phyloP scores from a whole-genome alignment of 768 basidiomycete genomes.

The Boletus barrowsii region DNA sequence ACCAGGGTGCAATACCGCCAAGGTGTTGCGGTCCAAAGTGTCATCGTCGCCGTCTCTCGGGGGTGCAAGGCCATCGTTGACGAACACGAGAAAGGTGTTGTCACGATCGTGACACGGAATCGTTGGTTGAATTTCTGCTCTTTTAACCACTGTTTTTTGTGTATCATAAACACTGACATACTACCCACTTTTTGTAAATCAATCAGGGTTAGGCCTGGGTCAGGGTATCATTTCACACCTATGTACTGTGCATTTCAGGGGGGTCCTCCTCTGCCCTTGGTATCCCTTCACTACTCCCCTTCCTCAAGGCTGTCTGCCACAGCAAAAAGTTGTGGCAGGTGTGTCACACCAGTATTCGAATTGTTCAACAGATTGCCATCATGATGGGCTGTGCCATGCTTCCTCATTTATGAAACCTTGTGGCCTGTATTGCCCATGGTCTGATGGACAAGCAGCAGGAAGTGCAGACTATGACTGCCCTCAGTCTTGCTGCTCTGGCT shows the following conservation, averaged over 20 bases:
- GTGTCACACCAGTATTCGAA: slow-evolving; percentile 98
- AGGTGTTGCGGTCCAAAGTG: slow-evolving; percentile 7
- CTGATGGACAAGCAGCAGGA: slow-evolving; percentile 78
- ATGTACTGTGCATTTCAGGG: too few relatives aligned
- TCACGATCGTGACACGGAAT: slow-evolving; percentile 11
- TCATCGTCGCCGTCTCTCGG: slow-evolving; percentile 10
- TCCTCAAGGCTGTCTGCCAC: too few relatives aligned
- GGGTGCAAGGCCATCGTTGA: slow-evolving; percentile 39
- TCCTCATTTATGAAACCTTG: slow-evolving; percentile 93
- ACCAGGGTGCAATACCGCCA: slow-evolving; percentile 12
- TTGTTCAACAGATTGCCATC: slow-evolving; percentile 98
- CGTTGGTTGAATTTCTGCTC: neutral
- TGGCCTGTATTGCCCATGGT: slow-evolving; percentile 89
- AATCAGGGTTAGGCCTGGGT: too few relatives aligned
- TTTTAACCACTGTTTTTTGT: neutral
- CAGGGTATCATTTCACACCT: too few relatives aligned
- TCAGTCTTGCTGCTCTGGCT: slow-evolving; percentile 84
- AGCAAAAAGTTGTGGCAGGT: too few relatives aligned
- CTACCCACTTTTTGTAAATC: too few relatives aligned
- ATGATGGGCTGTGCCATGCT: slow-evolving; percentile 99
- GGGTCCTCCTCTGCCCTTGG: too few relatives aligned
- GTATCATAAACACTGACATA: slow-evolving; percentile 1
- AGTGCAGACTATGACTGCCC: slow-evolving; percentile 76
- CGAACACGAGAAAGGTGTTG: slow-evolving; percentile 42
- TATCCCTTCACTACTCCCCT: too few relatives aligned